A percentile compares a stretch with the other conserved stretches of the same genome.
phyloP scores from a whole-genome alignment of 2,329 filamentous ascomycete genomes.

The Didymella lethalis region DNA sequence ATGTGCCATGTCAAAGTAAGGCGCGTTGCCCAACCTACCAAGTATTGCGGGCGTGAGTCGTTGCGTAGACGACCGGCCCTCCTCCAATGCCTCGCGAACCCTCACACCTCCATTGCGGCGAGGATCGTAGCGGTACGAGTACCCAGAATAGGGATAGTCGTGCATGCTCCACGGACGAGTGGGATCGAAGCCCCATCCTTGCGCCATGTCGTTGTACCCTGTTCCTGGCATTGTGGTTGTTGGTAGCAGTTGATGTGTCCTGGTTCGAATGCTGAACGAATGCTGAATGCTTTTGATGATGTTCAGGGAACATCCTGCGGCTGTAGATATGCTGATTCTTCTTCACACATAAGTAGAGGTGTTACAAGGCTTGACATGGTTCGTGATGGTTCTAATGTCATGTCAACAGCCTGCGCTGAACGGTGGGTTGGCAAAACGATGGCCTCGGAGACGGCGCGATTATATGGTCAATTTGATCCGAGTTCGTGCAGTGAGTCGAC shows the following conservation, averaged over 20 bases:
- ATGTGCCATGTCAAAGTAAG: neutral
- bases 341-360: neutral
- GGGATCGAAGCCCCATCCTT: conserved; percentile 1
- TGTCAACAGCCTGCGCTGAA: neutral
- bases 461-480: neutral
- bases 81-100: neutral
- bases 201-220: conserved; percentile 3
- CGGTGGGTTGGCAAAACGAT: neutral
- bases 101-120: neutral
- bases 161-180: neutral
- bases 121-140: neutral
- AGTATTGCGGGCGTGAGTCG: neutral
- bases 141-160: neutral
- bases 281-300: neutral
- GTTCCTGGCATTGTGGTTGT: neutral
- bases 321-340: neutral
- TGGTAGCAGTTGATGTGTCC: too few species aligned
- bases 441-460: neutral
- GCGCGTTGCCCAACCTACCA: neutral
- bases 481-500: neutral
- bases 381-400: neutral
- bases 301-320: neutral
- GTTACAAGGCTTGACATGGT: neutral
- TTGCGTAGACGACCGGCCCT: neutral
- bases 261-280: neutral